Evolutionary conservation across 1,139 yeast species (phyloP).

Genomic region (Diutina pseudorugosa): DNA sequence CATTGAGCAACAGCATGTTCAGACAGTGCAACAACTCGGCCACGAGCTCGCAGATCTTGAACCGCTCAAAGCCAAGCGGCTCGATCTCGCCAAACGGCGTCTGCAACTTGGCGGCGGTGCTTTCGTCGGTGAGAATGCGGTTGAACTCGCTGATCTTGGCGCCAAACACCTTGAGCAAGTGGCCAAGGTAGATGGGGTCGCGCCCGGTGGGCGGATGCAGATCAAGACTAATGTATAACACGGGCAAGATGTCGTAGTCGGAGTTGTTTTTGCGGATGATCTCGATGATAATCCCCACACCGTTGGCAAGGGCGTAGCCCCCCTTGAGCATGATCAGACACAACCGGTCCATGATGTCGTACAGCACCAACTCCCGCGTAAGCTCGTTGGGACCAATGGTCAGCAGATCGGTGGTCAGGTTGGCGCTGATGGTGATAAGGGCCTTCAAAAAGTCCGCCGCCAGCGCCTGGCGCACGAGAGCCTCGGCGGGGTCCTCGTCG

Average conservation of each 20-base stretch:
- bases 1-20: conserved; percentile 88
- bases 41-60: conserved; percentile 85
- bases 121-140: conserved; percentile 16
- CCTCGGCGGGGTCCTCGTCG: conserved; percentile 22
- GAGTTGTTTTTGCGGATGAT: conserved; percentile 91
- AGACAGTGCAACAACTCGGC: conserved; percentile 95
- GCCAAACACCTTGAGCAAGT: conserved; percentile 71
- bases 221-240: conserved; percentile 74
- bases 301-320: conserved; percentile 86
- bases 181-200: conserved; percentile 90
- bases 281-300: conserved; percentile 93
- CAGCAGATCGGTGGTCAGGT: conserved; percentile 71
- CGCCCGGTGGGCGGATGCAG: conserved; percentile 92
- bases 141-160: conserved; percentile 60
- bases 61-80: conserved; percentile 91
- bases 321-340: conserved; percentile 83
- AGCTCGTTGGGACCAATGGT: conserved; percentile 95
- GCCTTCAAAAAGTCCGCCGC: conserved; percentile 40
- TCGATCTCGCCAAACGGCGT: conserved; percentile 36
- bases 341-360: conserved; percentile 55
- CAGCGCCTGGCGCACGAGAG: conserved; percentile 30
- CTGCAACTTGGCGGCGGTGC: conserved; percentile 19
- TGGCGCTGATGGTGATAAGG: conserved; percentile 40
- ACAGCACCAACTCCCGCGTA: conserved; percentile 72
- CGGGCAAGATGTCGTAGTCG: conserved; percentile 87